A percentile compares a stretch with the other conserved stretches of the same genome.
These are phyloP conservation scores for Teunomyces lycoperdinae DNA, from an alignment of 805 yeast genomes.

Conservation along the genomic window DNA sequence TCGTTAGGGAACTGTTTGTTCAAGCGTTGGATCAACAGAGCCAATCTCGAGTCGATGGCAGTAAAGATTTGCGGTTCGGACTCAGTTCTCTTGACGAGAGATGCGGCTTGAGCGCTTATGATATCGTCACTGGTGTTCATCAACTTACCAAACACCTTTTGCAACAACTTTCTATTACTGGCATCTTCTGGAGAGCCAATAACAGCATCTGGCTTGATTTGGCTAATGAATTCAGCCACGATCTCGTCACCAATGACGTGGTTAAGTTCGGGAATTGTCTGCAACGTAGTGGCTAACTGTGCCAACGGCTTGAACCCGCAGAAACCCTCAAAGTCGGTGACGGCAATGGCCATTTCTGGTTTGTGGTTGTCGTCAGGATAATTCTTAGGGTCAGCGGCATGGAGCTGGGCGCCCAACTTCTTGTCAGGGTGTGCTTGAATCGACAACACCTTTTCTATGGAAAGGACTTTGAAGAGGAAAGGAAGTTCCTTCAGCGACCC, in stretches of 20 bases:
- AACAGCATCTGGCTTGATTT: conserved; percentile 44
- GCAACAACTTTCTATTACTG: conserved; percentile 63
- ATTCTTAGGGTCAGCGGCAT: conserved; percentile 80
- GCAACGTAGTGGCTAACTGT: conserved; percentile 67
- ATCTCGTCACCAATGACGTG: conserved; percentile 65
- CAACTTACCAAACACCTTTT: conserved; percentile 71
- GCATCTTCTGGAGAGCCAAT: conserved; percentile 53
- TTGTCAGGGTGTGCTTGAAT: conserved; percentile 99
- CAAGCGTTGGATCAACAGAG: conserved; percentile 72
- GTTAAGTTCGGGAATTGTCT: conserved; percentile 72
- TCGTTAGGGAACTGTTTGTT: conserved; percentile 90
- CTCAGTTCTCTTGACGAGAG: conserved; percentile 64
- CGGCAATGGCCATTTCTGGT: conserved; percentile 99
- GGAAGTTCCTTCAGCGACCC: conserved; percentile 75
- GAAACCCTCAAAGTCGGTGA: conserved; percentile 94
- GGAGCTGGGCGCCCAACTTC: conserved; percentile 70
- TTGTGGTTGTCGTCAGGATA: conserved; percentile 98
- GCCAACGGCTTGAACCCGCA: conserved; percentile 94
- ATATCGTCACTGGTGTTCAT: conserved; percentile 76
- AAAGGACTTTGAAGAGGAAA: conserved; percentile 88
- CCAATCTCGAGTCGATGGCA: conserved; percentile 46
- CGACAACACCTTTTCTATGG: conserved; percentile 87
- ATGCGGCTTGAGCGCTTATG: conserved; percentile 56
- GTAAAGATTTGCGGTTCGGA: conserved; percentile 58
- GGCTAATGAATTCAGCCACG: conserved; percentile 51